Evolutionary conservation across 2,329 filamentous ascomycete species (phyloP).

Genomic region (Penicillium sclerotigenum): DNA sequence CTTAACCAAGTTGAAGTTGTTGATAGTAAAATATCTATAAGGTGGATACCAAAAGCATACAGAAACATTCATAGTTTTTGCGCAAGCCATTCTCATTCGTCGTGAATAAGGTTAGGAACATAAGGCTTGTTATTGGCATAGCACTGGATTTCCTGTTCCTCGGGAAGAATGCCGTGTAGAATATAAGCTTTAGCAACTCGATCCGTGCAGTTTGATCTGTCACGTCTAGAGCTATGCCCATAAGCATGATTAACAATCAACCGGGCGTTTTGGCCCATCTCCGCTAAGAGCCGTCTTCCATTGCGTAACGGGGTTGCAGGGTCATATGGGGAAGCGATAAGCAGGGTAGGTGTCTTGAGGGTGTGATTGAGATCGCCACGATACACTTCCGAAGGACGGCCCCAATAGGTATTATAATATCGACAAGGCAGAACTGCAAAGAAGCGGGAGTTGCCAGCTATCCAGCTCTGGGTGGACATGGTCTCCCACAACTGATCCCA

Average conservation of each 20-base stretch:
- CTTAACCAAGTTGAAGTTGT: background rate
- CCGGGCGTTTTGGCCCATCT: conserved; percentile 16
- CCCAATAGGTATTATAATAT: conserved; percentile 14
- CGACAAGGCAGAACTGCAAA: conserved; percentile 13
- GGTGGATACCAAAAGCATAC: background rate
- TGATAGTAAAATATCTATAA: background rate
- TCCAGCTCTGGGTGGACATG: conserved; percentile 15
- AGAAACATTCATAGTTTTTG: background rate
- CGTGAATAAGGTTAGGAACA: background rate
- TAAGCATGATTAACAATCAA: conserved; percentile 16
- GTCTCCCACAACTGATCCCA: conserved; percentile 13
- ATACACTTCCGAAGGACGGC: conserved; percentile 13
- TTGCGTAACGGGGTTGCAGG: conserved; percentile 16
- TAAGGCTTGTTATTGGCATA: conserved; percentile 2
- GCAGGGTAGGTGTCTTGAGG: conserved; percentile 9
- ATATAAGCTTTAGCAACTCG: conserved; percentile 13
- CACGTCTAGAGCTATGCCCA: conserved; percentile 15
- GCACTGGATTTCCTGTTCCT: conserved; percentile 5
- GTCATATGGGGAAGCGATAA: conserved; percentile 15
- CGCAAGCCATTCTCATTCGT: background rate
- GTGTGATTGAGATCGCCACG: conserved; percentile 17
- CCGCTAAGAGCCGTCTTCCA: conserved; percentile 12
- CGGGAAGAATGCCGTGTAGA: conserved; percentile 7
- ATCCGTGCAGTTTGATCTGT: conserved; percentile 14
- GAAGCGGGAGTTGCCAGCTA: conserved; percentile 16